Base-by-base conservation (phyloP, 208 protist genomes). In the Crithidia sp. region DNA sequence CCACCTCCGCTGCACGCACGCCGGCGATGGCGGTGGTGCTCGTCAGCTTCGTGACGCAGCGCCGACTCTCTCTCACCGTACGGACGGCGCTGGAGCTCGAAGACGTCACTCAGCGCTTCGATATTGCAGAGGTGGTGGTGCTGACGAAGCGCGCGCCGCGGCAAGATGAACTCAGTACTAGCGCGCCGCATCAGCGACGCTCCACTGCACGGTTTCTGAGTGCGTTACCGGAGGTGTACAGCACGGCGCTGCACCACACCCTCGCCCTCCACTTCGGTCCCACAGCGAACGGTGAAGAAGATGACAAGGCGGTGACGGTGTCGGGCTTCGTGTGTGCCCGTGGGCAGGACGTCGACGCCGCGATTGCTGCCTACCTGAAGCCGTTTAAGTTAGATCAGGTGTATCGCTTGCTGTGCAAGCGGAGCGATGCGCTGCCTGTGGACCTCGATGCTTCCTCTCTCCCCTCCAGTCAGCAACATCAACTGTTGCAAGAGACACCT, bases 21-120 rank as follows among this genome's bases (percentile, higher is more conserved):
- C 28, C 57, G 45, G 40, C 44, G 67, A 47, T 93, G 62, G 67
- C 77, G n/a, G 52, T 88, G 39, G 68, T 74, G 37, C 78, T 96
- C 47, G 84, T 95, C 8, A 95, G 90, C 68, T 96, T 96, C 52
- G 86, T 95, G 36, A 90, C 86, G 39, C 80, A 85, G 70, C 80
- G 80, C 14, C 81, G 77, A 12, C 55, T 62, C 7, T n/a, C 36
- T 41, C 79, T 83, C 49, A 50, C 52, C 12, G 49, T 92, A 14
- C 41, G 47, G 17, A 81, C 74, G 0, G 80, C 83, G 10, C 68
- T 90, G 13, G 85, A 86, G 52, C 64, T 94, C 7, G 83, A 94
- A 72, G 92, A 96, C 54, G 54, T 94, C 16, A 74, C 93, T 28
- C 83, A 89, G 45, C 81, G 82, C 13, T 86, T 89, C 72, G 83